These are phyloP conservation scores for Saccharomyces eubayanus DNA, from an alignment of 805 yeast genomes.

Conservation along the genomic window DNA sequence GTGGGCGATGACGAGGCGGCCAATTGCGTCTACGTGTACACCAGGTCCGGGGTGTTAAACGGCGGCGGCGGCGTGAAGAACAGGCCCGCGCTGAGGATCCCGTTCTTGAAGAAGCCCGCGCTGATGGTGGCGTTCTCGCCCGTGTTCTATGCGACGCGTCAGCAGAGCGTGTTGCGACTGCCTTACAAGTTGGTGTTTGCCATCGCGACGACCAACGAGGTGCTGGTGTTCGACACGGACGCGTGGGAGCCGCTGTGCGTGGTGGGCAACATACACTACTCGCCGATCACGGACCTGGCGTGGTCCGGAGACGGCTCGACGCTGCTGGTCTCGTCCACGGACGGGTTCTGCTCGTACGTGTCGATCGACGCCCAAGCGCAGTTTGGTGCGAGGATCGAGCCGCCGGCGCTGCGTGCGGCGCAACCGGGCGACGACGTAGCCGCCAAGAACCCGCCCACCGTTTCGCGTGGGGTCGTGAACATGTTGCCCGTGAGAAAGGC, in stretches of 20 bases:
- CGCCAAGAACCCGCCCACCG: constrained; percentile 39
- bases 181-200: constrained; percentile 84
- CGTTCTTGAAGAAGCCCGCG: constrained; percentile 77
- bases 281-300: constrained; percentile 76
- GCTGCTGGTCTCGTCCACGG: constrained; percentile 74
- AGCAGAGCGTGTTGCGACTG: constrained; percentile 27
- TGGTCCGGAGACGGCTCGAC: constrained; percentile 76
- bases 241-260: constrained; percentile 58
- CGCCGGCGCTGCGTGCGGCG: constrained; percentile 11
- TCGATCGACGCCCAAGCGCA: constrained; percentile 40
- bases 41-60: constrained; percentile 49
- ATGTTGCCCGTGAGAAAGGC: background rate
- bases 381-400: constrained; percentile 41
- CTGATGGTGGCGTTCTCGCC: constrained; percentile 77
- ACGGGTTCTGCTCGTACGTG: constrained; percentile 80
- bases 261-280: constrained; percentile 75
- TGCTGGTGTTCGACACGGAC: constrained; percentile 75
- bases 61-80: constrained; percentile 31
- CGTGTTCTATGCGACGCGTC: constrained; percentile 34
- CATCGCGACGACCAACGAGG: constrained; percentile 84
- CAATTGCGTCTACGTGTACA: constrained; percentile 74
- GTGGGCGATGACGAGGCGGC: constrained; percentile 34
- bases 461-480: background rate
- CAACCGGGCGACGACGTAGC: constrained; percentile 44
- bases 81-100: constrained; percentile 70